Base-by-base conservation (phyloP, 164 flowering plant species). In the Magnolia sinica region DNA sequence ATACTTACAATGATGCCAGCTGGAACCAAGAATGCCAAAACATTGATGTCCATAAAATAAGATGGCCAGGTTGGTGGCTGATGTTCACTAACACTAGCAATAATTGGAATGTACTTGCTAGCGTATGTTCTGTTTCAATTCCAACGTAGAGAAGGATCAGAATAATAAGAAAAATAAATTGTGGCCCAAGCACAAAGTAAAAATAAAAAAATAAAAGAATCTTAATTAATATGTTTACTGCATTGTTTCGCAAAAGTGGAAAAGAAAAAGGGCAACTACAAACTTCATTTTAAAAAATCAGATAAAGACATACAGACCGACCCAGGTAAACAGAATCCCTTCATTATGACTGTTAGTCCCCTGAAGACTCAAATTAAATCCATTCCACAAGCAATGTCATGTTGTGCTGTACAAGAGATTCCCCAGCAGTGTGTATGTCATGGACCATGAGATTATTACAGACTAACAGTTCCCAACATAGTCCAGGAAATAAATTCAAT, bases 31-130 rank as follows among this genome's bases (percentile, higher is more conserved):
- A 96, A 94, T 4, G 99, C 99, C 87, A 96, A 82, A 61, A 94
- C 92, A 86, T 96, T 96, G 55, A 96, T 92, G 85, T 96, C 98
- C 99, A 96, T 96, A 74, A 96, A 96, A 86, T 96, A 96, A 22
- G 99, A 96, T 18, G 99, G 99, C 99, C 99, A 96, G 20, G 99
- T 96, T 71, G 99, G 99, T 8, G 99, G 99, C 75, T 96, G 99
- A 87, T 96, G 99, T 84, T 96, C 99, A 88, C 99, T 96, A 45
- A 96, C 99, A 85, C 99, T 96, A 29, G 99, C 99, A 83, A 96
- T 96, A 76, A 96, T 96, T 50, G 99, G 99, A 77, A 96, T 96
- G 78, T 96, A 96, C 85, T 96, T 96, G 98, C 99, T 96, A 50
- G 99, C 99, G 87, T 96, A 96, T 73, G 99, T 96, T 81, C 99